Conservation (phyloP, 139 green algal genomes). For the Chlorella sp. region DNA sequence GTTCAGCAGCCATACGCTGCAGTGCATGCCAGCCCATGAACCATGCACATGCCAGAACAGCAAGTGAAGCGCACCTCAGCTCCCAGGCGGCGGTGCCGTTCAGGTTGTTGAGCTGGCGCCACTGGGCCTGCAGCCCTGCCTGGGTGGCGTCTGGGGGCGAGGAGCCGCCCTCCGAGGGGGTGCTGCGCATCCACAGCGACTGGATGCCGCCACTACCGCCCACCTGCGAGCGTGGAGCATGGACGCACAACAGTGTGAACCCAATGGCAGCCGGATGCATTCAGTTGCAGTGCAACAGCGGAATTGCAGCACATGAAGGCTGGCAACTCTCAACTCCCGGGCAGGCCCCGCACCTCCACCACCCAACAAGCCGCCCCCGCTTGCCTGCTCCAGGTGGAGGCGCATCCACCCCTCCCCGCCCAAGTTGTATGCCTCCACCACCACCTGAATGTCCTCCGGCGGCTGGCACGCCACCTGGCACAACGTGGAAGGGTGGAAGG, state of each 20-base stretch:
- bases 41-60: too few relatives aligned
- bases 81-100: conserved; percentile 19
- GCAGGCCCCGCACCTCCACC: too few relatives aligned
- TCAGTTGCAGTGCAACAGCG: too few relatives aligned
- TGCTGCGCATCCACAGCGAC: neutral
- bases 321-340: too few relatives aligned
- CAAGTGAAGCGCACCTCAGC: neutral
- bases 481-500: too few relatives aligned
- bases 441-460: neutral
- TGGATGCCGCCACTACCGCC: conserved; percentile 9
- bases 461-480: conserved; percentile 14
- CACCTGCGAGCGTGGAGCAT: neutral
- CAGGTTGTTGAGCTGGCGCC: neutral
- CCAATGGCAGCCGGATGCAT: too few relatives aligned
- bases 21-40: neutral
- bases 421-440: conserved; percentile 6
- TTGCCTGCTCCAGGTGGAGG: conserved; percentile 9
- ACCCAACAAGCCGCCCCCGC: too few relatives aligned
- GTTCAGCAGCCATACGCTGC: too few relatives aligned
- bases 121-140: neutral
- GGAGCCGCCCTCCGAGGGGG: too few relatives aligned
- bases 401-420: neutral
- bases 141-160: neutral
- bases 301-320: too few relatives aligned
- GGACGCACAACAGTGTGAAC: too few relatives aligned